Evolutionary conservation across 768 basidiomycete species (phyloP), one percentile per base, ranked within the genome.

Genomic region (Russula olivacea): DNA sequence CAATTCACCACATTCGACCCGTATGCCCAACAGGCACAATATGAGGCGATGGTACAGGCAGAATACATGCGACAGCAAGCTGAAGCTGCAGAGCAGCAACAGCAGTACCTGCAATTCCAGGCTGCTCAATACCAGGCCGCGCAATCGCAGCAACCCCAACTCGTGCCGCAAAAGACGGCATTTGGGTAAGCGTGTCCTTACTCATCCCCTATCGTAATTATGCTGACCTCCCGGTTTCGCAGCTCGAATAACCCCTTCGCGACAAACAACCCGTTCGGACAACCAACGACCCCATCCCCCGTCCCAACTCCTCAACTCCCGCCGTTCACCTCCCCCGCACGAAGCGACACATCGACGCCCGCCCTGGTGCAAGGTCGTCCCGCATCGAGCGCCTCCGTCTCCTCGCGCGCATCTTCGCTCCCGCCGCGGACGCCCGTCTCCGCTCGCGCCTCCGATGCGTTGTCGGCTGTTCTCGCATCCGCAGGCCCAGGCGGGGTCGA

Each of bases 1-100:
- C 70, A 71, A 69, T 92, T 87, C 73, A 90, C 89, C 14, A 83
- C 88, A 0, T 96, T 89, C 79, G 96, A 96, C 74, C 90, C 90
- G 0, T 91, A 89, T 65, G 88, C 89, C 69, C 91, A 92, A 70
- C 93, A 93, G 70, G 83, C 86, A 40, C 88, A 93, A 70, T 91
- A 94, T 68, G 91, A 94, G 72, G 86, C 86, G 11, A 81, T 86
- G 68, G 86, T 86, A 63, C 76, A 89, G 72, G 84, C 85, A 19
- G 87, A 91, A 68, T 87, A 83, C 76, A 71, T 86, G 61, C 83
- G 81, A 47, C 88, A 90, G 68, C 89, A 91, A 64, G 77, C 79
- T 9, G 69, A 76, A 73, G 57, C 70, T 55, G 61, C 59, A 78
- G 61, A 78, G 28, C 69, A 69, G 58, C 72, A 77, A 49, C 72